Evolutionary conservation across 352 stramenopile species (phyloP).

Genomic region (Lagenidium sp.): DNA sequence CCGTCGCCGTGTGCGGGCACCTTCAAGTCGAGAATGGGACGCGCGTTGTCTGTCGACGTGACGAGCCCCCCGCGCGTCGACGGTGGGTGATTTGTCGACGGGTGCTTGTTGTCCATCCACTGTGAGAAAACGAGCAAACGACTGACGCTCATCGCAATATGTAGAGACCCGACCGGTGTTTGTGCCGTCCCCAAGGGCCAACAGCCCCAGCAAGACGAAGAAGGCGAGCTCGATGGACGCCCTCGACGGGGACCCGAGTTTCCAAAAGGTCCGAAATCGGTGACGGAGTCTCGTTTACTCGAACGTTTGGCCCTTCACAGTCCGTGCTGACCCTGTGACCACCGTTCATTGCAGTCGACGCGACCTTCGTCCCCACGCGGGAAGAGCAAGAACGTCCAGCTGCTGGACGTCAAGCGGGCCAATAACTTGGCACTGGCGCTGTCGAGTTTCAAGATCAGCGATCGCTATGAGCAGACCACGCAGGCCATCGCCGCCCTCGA

Average conservation of each 20-base stretch:
- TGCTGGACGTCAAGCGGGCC: slow-evolving; percentile 70
- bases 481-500: slow-evolving; percentile 51
- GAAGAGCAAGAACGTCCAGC: slow-evolving; percentile 62
- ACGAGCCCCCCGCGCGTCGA: slow-evolving; percentile 25
- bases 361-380: slow-evolving; percentile 58
- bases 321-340: background rate
- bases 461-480: slow-evolving; percentile 55
- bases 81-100: too few species aligned
- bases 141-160: too few species aligned
- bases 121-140: too few species aligned
- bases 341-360: slow-evolving; percentile 23
- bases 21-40: slow-evolving; percentile 37
- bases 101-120: too few species aligned
- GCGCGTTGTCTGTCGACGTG: slow-evolving; percentile 46
- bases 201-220: slow-evolving; percentile 19
- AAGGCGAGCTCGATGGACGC: slow-evolving; percentile 5
- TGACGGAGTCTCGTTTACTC: too few species aligned
- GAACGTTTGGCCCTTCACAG: too few species aligned
- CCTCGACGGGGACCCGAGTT: slow-evolving; percentile 17
- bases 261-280: slow-evolving; percentile 71
- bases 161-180: slow-evolving; percentile 38
- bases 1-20: slow-evolving; percentile 17
- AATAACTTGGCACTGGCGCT: slow-evolving; percentile 74
- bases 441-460: slow-evolving; percentile 69
- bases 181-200: slow-evolving; percentile 39